Evolutionary conservation across 2,329 filamentous ascomycete genomes (phyloP), one percentile per base, ranked within the genome.

Genomic region (Fusarium xyrophilum): DNA sequence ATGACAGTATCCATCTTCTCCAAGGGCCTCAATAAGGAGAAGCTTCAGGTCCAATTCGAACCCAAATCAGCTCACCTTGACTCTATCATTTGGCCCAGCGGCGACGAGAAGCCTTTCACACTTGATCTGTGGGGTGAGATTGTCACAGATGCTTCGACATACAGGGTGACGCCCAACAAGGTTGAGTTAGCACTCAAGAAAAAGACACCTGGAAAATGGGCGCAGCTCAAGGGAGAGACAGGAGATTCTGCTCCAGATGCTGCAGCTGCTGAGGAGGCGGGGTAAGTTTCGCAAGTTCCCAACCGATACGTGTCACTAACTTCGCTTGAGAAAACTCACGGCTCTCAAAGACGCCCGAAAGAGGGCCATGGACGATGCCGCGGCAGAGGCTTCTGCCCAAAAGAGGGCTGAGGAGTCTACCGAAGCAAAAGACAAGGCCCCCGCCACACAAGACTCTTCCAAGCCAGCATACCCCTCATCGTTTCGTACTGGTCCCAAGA

Each of bases 161-260:
- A 82, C 70, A 85, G 83, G 2, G 86, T 96, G 56, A 90, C 91
- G 42, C 84, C 90, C 3, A 93, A 89, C 74, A 97, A 97, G 77
- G 84, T 97, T 56, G 93, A 97, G 77, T 81, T 97, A 38, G 85
- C 82, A 14, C 84, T 97, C 19, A 84, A 84, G 64, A 97, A 97
- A 78, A 81, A 84, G 40, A 83, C 78, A 2, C 78, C 86, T 0
- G 90, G 89, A 10, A 94, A 92, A 76, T 96, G 93, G 93, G 78
- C 83, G 0, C 63, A 72, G 30, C 56, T 80, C 10, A 70, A 68
- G 58, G 53, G 63, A 2, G 65, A 73, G 17, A 55, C 28, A 15
- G 36, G 19, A 7, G 51, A 23, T 9, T 21, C 50, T 4, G 25
- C 28, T 12, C 35, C 50, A 5, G 43, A 67, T 5, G 28, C 32